Conservation (phyloP, 805 yeast genomes). For the Kregervanrija pseudodelftensis region DNA sequence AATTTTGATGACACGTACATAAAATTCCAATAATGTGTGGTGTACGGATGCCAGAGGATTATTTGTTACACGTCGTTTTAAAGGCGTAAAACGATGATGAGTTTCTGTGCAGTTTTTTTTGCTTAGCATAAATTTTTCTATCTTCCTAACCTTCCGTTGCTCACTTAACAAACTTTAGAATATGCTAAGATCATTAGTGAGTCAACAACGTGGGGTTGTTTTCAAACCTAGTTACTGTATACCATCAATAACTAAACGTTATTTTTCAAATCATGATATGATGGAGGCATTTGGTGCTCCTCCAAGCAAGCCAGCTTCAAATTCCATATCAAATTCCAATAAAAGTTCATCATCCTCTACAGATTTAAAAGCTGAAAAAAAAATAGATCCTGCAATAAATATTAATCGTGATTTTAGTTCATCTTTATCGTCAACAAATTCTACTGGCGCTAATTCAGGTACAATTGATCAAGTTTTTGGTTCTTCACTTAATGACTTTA, state of each 20-base stretch:
- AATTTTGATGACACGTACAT: no score
- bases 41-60: no score
- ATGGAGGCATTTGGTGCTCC: conserved; percentile 24
- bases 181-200: neutral
- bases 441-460: conserved; percentile 6
- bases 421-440: neutral
- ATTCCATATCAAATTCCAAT: conserved; percentile 1
- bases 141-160: no score
- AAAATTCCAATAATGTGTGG: no score
- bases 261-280: conserved; percentile 10
- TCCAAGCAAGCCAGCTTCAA: conserved; percentile 1
- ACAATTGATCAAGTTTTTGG: conserved; percentile 13
- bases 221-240: no score
- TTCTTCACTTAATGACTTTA: conserved; percentile 20
- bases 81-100: no score
- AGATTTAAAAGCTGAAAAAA: neutral
- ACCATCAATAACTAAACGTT: neutral
- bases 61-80: no score
- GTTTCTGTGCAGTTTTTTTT: no score
- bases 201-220: no score
- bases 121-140: no score
- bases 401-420: conserved; percentile 10
- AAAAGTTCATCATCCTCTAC: neutral
- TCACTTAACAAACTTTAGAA: neutral
- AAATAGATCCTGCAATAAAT: conserved; percentile 21